These are phyloP conservation scores for Euphorbia lathyris DNA, from an alignment of 345 rosid species.

Conservation along the genomic window DNA sequence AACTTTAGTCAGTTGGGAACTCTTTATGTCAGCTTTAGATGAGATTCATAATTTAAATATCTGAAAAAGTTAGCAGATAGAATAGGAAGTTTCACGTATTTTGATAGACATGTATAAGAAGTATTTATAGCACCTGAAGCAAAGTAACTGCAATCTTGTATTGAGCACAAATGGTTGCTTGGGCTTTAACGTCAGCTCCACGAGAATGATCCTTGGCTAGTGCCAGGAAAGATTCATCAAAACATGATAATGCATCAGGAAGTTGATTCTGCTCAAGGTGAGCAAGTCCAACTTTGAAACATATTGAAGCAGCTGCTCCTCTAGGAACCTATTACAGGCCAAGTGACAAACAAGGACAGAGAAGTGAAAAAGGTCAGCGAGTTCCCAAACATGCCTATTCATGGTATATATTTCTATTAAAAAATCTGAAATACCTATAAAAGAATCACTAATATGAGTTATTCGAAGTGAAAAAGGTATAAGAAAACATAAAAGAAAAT, in stretches of 20 bases:
- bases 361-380: neutral
- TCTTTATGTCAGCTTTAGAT: neutral
- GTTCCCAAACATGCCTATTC: neutral
- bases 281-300: slow-evolving; percentile 93
- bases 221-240: slow-evolving; percentile 94
- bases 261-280: slow-evolving; percentile 99
- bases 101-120: neutral
- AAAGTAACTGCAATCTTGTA: slow-evolving; percentile 95
- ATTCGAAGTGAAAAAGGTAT: neutral
- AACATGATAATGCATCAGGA: slow-evolving; percentile 92
- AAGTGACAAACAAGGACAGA: neutral
- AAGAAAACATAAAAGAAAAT: neutral
- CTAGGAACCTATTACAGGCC: slow-evolving; percentile 67
- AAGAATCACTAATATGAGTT: neutral
- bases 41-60: neutral
- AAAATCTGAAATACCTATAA: neutral
- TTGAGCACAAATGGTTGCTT: slow-evolving; percentile 96
- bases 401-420: neutral
- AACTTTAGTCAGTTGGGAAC: neutral
- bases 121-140: slow-evolving; percentile 52
- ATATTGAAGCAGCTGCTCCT: slow-evolving; percentile 84
- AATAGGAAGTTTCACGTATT: neutral
- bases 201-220: slow-evolving; percentile 95
- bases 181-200: slow-evolving; percentile 94
- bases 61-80: neutral